Evolutionary conservation across 78 protist species (phyloP), one percentile per base, ranked within the genome.

Genomic region (Dictyostelium citrinum): DNA sequence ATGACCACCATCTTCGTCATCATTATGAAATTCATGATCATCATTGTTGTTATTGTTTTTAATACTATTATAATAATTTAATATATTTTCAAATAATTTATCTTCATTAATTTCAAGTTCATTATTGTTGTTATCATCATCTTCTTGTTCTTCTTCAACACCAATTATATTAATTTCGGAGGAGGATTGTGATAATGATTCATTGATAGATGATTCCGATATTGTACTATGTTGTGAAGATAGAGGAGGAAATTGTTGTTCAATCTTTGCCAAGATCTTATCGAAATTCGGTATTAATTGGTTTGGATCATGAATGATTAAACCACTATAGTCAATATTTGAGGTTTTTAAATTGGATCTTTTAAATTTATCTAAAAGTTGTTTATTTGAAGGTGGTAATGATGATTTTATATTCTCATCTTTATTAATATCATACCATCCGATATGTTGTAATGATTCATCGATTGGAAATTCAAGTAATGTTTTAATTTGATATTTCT

Each of bases 391-490:
- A 6, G 20, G 29, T 39, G 86, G 86, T 9, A 20, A 27, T 22
- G 14, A 8, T 9, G 41, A 10, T 17, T 29, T 29, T 17, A 60
- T 22, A 22, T 5, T 39, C 24, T 46, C 68, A 46, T 41, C 68
- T 29, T 78, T 2, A 14, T 71, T 37, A 71, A 71, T 71, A 35
- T 29, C n/a, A 49, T 29, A 31, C 80, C 58, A 68, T 4, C 79
- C 90, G 9, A 83, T 41, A 29, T 83, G 90, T 67, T 24, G 45
- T 2, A n/a, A n/a, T 39, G 60, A 49, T 41, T 68, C 39, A 24
- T 27, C 79, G 9, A 78, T 31, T 27, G 90, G 90, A 29, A 70
- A 83, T 8, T 83, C 90, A 12, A 45, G 46, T 83, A 83, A 29
- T 14, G 11, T 16, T 22, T 67, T 33, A 12, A 68, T 24, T 41